Percentiles rank a stretch among this genome's conserved stretches.
phyloP scores from a whole-genome alignment of 1,139 yeast species.

The Barnettozyma hawaiiensis region DNA sequence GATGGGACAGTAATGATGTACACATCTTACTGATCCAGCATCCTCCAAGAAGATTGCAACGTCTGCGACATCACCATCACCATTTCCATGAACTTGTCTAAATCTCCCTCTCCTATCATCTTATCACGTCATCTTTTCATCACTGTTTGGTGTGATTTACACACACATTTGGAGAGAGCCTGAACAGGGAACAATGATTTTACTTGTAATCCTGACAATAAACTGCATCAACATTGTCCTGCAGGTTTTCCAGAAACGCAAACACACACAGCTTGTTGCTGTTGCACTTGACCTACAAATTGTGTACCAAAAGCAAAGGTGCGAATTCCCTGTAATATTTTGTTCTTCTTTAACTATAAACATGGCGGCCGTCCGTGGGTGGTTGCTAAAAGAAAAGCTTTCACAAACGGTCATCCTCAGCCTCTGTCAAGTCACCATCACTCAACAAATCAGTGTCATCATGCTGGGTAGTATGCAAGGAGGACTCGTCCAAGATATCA shows the following conservation, averaged over 20 bases:
- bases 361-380: background rate
- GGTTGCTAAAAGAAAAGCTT: background rate
- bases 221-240: too few species aligned
- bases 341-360: background rate
- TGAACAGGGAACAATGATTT: too few species aligned
- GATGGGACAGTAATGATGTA: slow-evolving; percentile 36
- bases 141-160: too few species aligned
- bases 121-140: too few species aligned
- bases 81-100: too few species aligned
- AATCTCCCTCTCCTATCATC: too few species aligned
- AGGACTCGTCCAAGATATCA: slow-evolving; percentile 11
- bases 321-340: background rate
- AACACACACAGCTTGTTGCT: too few species aligned
- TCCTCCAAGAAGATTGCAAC: background rate
- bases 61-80: background rate
- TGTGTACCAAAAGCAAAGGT: too few species aligned
- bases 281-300: too few species aligned
- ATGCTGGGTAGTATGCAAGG: slow-evolving; percentile 10
- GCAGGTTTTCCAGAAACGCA: too few species aligned
- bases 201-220: too few species aligned
- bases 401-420: slow-evolving; percentile 24
- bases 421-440: slow-evolving; percentile 25
- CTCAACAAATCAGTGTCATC: slow-evolving; percentile 21
- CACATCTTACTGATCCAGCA: slow-evolving; percentile 5
- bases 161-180: too few species aligned